Conservation (phyloP, 192 early-diverging fungal species). For the Coemansia sp. region DNA sequence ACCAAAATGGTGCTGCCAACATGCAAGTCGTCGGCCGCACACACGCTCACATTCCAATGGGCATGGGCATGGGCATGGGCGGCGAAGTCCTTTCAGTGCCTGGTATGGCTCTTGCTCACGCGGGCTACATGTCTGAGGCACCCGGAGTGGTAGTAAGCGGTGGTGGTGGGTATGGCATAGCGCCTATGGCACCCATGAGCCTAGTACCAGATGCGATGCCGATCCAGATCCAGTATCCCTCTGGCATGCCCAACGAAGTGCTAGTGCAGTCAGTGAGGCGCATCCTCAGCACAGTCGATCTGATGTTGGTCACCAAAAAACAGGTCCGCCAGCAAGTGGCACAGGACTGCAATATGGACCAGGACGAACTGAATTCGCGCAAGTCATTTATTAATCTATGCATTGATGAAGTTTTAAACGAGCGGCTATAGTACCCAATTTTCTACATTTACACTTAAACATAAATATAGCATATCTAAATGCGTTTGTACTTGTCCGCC, state of each 20-base stretch:
- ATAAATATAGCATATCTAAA: too few species aligned
- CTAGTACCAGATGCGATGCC: slow-evolving; percentile 13
- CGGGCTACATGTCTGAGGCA: slow-evolving; percentile 22
- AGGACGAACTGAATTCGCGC: slow-evolving; percentile 74
- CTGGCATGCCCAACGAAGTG: slow-evolving; percentile 70
- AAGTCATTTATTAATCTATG: slow-evolving; percentile 90
- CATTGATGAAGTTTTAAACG: slow-evolving; percentile 67
- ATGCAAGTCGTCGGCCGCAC: slow-evolving; percentile 35
- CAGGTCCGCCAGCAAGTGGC: slow-evolving; percentile 92
- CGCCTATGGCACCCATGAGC: slow-evolving; percentile 7
- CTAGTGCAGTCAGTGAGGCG: slow-evolving; percentile 71
- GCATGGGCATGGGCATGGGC: slow-evolving; percentile 16
- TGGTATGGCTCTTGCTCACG: slow-evolving; percentile 22
- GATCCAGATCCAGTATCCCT: slow-evolving; percentile 39
- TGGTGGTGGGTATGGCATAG: slow-evolving; percentile 14
- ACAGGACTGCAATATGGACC: slow-evolving; percentile 71
- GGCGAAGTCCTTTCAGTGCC: slow-evolving; percentile 34
- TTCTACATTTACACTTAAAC: background rate
- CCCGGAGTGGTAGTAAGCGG: background rate
- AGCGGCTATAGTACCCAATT: slow-evolving; percentile 27
- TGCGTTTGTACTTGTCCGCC: background rate
- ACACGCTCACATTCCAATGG: slow-evolving; percentile 20
- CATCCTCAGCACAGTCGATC: slow-evolving; percentile 85
- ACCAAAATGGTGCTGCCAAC: slow-evolving; percentile 37
- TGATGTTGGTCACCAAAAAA: slow-evolving; percentile 99